A percentile compares a stretch with the other conserved stretches of the same genome.
Evolutionary conservation across 176 grass and related monocot species (phyloP).

Genomic region (Otatea glauca): DNA sequence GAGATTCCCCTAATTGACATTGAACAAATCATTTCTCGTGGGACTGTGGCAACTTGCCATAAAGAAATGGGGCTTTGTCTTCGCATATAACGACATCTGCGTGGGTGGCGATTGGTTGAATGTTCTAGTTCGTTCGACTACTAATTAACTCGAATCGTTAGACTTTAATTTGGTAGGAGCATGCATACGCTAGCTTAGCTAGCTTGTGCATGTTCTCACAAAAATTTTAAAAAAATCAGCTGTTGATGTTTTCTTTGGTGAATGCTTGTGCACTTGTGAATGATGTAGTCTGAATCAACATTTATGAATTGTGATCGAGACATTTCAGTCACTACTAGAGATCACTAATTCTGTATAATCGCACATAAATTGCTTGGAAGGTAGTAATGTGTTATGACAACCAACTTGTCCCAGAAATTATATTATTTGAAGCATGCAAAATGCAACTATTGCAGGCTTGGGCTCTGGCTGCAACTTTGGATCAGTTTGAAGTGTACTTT

Average conservation of each 20-base stretch:
- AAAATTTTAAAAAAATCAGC: neutral
- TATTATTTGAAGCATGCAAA: neutral
- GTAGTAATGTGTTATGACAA: neutral
- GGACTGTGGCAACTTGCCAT: constrained; percentile 32
- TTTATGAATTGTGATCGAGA: neutral
- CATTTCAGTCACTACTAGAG: neutral
- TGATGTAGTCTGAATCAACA: neutral
- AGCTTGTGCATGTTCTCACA: neutral
- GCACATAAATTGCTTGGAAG: neutral
- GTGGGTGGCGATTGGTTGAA: constrained; percentile 31
- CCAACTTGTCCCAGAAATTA: neutral
- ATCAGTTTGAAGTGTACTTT: neutral
- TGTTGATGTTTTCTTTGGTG: neutral
- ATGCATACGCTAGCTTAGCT: constrained; percentile 14
- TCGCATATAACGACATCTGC: constrained; percentile 45
- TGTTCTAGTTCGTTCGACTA: constrained; percentile 14
- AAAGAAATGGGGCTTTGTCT: constrained; percentile 36
- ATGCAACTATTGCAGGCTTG: constrained; percentile 1
- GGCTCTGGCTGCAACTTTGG: neutral
- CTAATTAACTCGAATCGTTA: neutral
- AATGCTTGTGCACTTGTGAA: neutral
- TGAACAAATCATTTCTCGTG: constrained; percentile 60
- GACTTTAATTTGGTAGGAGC: neutral
- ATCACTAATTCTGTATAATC: neutral
- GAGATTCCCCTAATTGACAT: constrained; percentile 56